Conservation (phyloP, 2,329 filamentous ascomycete genomes). For the Biscogniauxia mediterranea region DNA sequence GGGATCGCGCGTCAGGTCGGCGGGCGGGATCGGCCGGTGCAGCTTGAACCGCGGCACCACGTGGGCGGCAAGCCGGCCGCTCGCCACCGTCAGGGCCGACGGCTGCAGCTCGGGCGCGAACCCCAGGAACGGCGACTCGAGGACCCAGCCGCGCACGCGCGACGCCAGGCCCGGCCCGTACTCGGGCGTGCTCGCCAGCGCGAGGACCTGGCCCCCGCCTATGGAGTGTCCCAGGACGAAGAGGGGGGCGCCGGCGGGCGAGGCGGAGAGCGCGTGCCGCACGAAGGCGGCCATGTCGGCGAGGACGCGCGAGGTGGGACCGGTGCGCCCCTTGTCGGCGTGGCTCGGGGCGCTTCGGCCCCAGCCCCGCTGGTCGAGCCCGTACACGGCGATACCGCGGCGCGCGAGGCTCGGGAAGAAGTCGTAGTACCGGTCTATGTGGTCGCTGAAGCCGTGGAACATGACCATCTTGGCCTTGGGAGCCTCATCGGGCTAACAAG, state of each 20-base stretch:
- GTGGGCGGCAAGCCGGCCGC: slow-evolving; percentile 65
- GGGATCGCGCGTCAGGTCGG: slow-evolving; percentile 66
- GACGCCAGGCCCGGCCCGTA: slow-evolving; percentile 52
- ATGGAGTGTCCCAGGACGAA: slow-evolving; percentile 91
- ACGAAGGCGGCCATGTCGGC: slow-evolving; percentile 78
- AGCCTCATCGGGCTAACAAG: slow-evolving; percentile 49
- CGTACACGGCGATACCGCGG: slow-evolving; percentile 71
- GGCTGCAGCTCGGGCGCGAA: slow-evolving; percentile 67
- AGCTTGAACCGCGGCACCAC: slow-evolving; percentile 68
- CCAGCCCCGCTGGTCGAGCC: slow-evolving; percentile 89
- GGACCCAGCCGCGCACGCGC: slow-evolving; percentile 69
- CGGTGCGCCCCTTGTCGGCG: slow-evolving; percentile 68
- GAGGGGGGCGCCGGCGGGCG: slow-evolving; percentile 52
- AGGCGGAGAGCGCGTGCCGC: slow-evolving; percentile 48
- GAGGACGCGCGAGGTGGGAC: slow-evolving; percentile 70
- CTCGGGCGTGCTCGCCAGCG: slow-evolving; percentile 49
- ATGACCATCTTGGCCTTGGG: slow-evolving; percentile 73
- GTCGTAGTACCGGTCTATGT: slow-evolving; percentile 72
- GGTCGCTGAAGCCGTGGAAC: slow-evolving; percentile 88
- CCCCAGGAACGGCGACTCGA: slow-evolving; percentile 76
- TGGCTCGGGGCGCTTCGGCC: slow-evolving; percentile 66
- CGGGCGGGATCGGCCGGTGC: slow-evolving; percentile 61
- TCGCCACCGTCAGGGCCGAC: slow-evolving; percentile 57
- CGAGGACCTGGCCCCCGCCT: slow-evolving; percentile 78
- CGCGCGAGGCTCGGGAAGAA: slow-evolving; percentile 70